A percentile compares a stretch with the other conserved stretches of the same genome.
Conservation (phyloP, 192 early-diverging fungal genomes). For the Podochytrium sp. region DNA sequence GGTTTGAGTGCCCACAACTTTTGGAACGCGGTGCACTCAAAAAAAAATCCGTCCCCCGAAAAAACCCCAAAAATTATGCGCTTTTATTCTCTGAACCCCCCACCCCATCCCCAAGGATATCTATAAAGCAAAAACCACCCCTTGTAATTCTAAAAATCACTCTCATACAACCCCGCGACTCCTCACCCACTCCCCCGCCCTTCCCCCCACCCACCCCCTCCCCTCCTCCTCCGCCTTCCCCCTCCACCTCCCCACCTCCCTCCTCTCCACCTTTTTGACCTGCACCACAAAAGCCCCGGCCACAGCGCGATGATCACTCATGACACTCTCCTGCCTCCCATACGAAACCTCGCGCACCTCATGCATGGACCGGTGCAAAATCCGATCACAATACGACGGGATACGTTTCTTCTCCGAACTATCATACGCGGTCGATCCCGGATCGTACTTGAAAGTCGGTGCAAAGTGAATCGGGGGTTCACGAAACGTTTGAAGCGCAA, state of each 20-base stretch:
- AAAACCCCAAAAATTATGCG: too few species aligned
- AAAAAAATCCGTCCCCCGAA: too few species aligned
- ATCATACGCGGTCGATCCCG: slow-evolving; percentile 78
- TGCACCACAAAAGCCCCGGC: not conserved
- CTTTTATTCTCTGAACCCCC: too few species aligned
- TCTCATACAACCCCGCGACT: too few species aligned
- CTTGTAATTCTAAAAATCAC: too few species aligned
- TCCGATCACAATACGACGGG: slow-evolving; percentile 96
- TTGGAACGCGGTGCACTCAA: too few species aligned
- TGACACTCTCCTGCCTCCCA: slow-evolving; percentile 1
- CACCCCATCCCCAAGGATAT: too few species aligned
- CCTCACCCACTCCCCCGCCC: not conserved
- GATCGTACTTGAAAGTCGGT: slow-evolving; percentile 98
- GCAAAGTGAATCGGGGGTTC: slow-evolving; percentile 82
- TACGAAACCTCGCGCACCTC: not conserved
- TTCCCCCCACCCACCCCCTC: not conserved
- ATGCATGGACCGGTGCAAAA: slow-evolving; percentile 35
- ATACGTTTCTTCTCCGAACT: slow-evolving; percentile 90
- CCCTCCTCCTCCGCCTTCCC: not conserved
- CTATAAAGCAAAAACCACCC: too few species aligned
- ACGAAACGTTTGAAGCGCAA: slow-evolving; percentile 75
- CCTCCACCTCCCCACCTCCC: not conserved
- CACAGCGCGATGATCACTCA: slow-evolving; percentile 29
- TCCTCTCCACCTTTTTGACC: slow-evolving; percentile 3
- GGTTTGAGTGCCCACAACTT: too few species aligned